Evolutionary conservation across 495 filamentous ascomycete species (phyloP).

Genomic region (Thermothielavioides terrestris): DNA sequence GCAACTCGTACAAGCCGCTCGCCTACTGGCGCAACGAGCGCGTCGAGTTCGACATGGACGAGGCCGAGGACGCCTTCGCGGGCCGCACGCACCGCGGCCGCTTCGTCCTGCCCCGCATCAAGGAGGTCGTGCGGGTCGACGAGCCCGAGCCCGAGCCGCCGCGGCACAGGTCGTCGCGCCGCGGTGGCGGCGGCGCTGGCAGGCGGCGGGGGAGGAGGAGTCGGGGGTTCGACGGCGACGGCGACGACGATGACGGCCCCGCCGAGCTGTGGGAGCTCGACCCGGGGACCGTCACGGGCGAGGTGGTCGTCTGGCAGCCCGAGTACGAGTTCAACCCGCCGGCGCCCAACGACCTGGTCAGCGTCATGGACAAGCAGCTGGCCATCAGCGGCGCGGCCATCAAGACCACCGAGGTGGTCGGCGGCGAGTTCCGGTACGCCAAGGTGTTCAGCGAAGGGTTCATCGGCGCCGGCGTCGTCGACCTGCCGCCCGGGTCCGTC

Average conservation of each 20-base stretch:
- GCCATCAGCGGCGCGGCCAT: slow-evolving; percentile 71
- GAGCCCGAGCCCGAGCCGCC: slow-evolving; percentile 36
- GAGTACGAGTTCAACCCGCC: slow-evolving; percentile 35
- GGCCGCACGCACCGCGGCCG: slow-evolving; percentile 17
- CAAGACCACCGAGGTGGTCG: slow-evolving; percentile 65
- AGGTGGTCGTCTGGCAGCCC: slow-evolving; percentile 39
- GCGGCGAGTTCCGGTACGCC: slow-evolving; percentile 71
- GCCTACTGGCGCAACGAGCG: slow-evolving; percentile 81
- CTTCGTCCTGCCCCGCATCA: slow-evolving; percentile 56
- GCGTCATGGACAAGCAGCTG: slow-evolving; percentile 52
- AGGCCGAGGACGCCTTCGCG: slow-evolving; percentile 30
- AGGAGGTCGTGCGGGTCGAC: slow-evolving; percentile 67
- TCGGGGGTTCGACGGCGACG: slow-evolving; percentile 16
- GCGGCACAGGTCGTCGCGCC: background rate
- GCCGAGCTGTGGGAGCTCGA: slow-evolving; percentile 44
- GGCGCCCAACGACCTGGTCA: slow-evolving; percentile 38
- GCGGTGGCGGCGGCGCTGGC: background rate
- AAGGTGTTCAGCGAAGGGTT: slow-evolving; percentile 78
- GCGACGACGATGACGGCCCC: slow-evolving; percentile 39
- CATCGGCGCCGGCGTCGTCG: slow-evolving; percentile 81
- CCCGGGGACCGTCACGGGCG: slow-evolving; percentile 37
- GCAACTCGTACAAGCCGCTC: slow-evolving; percentile 61
- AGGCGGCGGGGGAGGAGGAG: slow-evolving; percentile 11
- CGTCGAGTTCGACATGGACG: slow-evolving; percentile 55
- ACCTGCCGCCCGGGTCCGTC: slow-evolving; percentile 67